Base-by-base conservation (phyloP, 805 yeast species). In the Lachancea fermentati region DNA sequence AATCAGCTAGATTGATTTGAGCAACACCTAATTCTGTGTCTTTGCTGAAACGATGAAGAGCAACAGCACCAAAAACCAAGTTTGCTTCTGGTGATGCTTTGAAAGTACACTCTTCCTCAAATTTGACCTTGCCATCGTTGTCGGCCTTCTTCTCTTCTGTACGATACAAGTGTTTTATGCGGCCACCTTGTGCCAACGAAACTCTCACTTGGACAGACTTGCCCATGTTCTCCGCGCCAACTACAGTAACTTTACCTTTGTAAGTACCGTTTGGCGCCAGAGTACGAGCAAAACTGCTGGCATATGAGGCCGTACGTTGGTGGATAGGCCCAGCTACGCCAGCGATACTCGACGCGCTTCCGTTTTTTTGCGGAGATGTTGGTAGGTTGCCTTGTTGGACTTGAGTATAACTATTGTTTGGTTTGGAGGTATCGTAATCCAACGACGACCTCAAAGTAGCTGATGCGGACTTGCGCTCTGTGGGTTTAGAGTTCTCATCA, bases 21-120 rank as follows among this genome's bases (percentile, higher is more conserved):
- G 78, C 78, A 34, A 69, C 69, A 9, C 83, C 95, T 30, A 87
- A 41, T 42, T 76, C 84, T 19, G 68, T 66, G 49, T 76, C 81
- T 54, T 81, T 79, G 29, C 95, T 88, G 50, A 89, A 72, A 2
- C 78, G 73, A 57, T 85, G 93, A 54, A 76, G 83, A 25, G 79
- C 77, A 31, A 76, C 68, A 19, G 85, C 75, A 30, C 71, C 69
- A 53, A 91, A 75, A 2, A 76, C 65, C 31, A 89, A 53, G 40
- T 67, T 71, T 3, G 81, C 79, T 8, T 75, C 81, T 4, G 79
- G 62, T 4, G 81, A 68, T 4, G 91, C 80, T 53, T 75, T 78
- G 67, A 89, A 84, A 4, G 79, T 69, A 44, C 73, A 68, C 55
- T 86, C 96, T 8, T 25, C 37, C 44, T 77, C 71, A 77, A 82